phyloP scores from a whole-genome alignment of 495 filamentous ascomycete species.

The Penicilliopsis zonata region DNA sequence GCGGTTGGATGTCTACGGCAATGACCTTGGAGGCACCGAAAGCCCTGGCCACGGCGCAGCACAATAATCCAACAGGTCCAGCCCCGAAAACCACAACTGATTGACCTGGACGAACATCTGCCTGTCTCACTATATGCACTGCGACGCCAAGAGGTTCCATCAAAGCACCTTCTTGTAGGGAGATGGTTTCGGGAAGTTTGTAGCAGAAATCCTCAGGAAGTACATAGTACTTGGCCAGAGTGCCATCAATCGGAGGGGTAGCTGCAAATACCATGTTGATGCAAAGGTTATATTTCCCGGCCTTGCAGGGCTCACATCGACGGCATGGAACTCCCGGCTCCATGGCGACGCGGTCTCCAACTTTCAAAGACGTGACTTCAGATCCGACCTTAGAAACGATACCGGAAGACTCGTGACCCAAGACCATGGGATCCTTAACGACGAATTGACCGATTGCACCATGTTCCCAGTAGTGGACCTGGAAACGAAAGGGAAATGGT shows the following conservation, averaged over 20 bases:
- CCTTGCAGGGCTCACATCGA: slow-evolving; percentile 40
- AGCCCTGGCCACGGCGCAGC: slow-evolving; percentile 39
- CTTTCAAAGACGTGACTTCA: slow-evolving; percentile 28
- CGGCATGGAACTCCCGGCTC: slow-evolving; percentile 41
- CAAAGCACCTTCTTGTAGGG: slow-evolving; percentile 38
- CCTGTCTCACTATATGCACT: slow-evolving; percentile 40
- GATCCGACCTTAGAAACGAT: slow-evolving; percentile 56
- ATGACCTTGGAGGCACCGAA: slow-evolving; percentile 42
- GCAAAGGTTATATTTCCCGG: slow-evolving; percentile 42
- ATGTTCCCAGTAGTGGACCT: slow-evolving; percentile 83
- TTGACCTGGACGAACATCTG: slow-evolving; percentile 30
- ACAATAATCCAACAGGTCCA: slow-evolving; percentile 43
- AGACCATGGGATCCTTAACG: slow-evolving; percentile 75
- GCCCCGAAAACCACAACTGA: slow-evolving; percentile 43
- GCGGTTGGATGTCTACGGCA: slow-evolving; percentile 39
- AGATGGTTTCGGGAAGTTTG: slow-evolving; percentile 32
- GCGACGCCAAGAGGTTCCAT: slow-evolving; percentile 45
- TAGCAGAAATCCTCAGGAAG: slow-evolving; percentile 46
- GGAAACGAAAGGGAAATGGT: too few relatives aligned
- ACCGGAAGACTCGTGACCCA: slow-evolving; percentile 86
- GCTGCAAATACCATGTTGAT: slow-evolving; percentile 40
- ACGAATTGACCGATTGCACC: slow-evolving; percentile 74
- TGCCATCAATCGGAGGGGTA: slow-evolving; percentile 42
- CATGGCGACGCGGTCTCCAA: slow-evolving; percentile 39
- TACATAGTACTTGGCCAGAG: slow-evolving; percentile 41